Base-by-base conservation (phyloP, 108 stramenopile species). In the Cyclotella choctawhatcheeana region DNA sequence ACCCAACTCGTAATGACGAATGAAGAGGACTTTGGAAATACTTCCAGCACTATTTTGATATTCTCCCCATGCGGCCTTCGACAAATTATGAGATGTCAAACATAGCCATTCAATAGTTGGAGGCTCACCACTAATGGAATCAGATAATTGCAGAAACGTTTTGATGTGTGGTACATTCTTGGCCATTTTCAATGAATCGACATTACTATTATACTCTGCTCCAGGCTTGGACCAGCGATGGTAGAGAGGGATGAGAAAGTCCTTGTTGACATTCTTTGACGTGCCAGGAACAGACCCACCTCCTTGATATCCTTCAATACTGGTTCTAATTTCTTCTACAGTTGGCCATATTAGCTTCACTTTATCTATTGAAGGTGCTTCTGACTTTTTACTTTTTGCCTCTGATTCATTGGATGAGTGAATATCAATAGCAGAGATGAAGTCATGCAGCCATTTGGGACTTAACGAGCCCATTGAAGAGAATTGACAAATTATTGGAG, bases 41-140 rank as follows among this genome's bases (percentile, higher is more conserved):
- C 53, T 37, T 7, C 55, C 53, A 4, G 82, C 43, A 17, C 65
- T 64, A 26, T 85, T 86, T 55, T 84, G 83, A 4, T 84, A 30
- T 64, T 89, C 83, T 18, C 92, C 92, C 89, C 85, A 88, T 1
- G 92, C 92, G 6, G 88, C 87, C 34, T 84, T 89, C 48, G 87
- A 88, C 43, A 93, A 70, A 69, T 93, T 93, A 66, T 90, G 88
- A 44, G 83, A 85, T 14, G 84, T 69, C 50, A 93, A 30, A 48
- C 82, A 59, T 32, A 87, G 68, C 88, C 89, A 93, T 26, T 84
- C 76, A 64, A 90, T 88, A 6, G 37, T 26, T 18, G 54, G 18
- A 40, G 33, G 55, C 40, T 68, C 66, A 20, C 8, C 61, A 25
- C 21, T 29, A 0, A 12, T 31, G 16, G 58, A 18, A 50, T 37